A percentile compares a stretch with the other conserved stretches of the same genome.
These are phyloP conservation scores for Mycena capillaripes DNA, from an alignment of 768 basidiomycete genomes.

Conservation along the genomic window DNA sequence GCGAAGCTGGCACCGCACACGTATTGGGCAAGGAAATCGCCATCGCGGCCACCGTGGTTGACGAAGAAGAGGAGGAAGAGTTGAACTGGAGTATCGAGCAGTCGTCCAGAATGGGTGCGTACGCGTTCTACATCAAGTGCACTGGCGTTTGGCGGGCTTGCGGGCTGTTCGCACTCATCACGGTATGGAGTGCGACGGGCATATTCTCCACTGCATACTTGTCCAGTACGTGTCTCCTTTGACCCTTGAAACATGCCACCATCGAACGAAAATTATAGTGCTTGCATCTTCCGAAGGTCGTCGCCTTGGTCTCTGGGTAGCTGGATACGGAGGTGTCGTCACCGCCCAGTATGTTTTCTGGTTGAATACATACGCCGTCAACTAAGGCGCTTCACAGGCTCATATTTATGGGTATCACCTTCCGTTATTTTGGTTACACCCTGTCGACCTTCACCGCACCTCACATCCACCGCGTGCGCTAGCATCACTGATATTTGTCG, in stretches of 20 bases:
- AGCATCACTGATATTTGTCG: background rate
- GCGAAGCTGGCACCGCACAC: background rate
- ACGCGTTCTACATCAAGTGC: conserved; percentile 23
- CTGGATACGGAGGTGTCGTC: conserved; percentile 25
- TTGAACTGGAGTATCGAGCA: conserved; percentile 15
- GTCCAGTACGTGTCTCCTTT: conserved; percentile 1
- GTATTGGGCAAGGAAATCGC: background rate
- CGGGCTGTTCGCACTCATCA: conserved; percentile 11
- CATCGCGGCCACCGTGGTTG: conserved; percentile 12
- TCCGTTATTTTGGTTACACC: conserved; percentile 5
- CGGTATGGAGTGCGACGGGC: conserved; percentile 4
- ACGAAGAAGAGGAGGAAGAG: conserved; percentile 29
- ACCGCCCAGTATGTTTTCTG: background rate
- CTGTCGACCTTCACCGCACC: conserved; percentile 20
- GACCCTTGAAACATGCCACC: background rate
- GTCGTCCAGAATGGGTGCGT: conserved; percentile 12
- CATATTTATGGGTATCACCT: background rate
- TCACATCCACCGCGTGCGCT: conserved; percentile 17
- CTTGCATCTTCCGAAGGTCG: conserved; percentile 15
- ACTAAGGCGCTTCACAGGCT: conserved; percentile 5
- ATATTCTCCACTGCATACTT: conserved; percentile 14
- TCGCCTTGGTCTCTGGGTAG: conserved; percentile 27
- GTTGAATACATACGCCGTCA: too few relatives aligned
- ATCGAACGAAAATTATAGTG: background rate
- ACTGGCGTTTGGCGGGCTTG: background rate